A percentile compares a stretch with the other conserved stretches of the same genome.
Evolutionary conservation across 2,329 filamentous ascomycete species (phyloP).

Genomic region (Aciculosporium take): DNA sequence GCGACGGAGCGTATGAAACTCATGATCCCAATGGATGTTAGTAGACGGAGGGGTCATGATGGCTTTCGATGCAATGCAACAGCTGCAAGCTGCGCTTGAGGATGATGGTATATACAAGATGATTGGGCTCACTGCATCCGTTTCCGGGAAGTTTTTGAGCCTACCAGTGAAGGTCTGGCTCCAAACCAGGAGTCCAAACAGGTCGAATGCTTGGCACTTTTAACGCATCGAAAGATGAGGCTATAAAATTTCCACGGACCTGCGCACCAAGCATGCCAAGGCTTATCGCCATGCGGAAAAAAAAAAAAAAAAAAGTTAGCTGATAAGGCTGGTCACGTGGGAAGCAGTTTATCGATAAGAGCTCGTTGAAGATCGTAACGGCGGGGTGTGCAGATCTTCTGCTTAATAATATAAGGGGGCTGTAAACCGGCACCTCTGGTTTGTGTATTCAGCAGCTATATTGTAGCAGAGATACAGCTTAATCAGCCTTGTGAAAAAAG

Average conservation of each 20-base stretch:
- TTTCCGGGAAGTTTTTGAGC: not conserved
- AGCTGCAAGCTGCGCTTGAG: slow-evolving; percentile 1
- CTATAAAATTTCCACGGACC: slow-evolving; percentile 12
- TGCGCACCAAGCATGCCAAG: slow-evolving; percentile 1
- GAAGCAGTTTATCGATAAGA: slow-evolving; percentile 13
- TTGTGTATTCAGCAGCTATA: too few relatives aligned
- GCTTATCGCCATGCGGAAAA: slow-evolving; percentile 10
- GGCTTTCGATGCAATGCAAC: slow-evolving; percentile 1
- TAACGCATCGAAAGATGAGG: slow-evolving; percentile 13
- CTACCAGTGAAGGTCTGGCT: not conserved
- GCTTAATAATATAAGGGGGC: too few relatives aligned
- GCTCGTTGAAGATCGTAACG: not conserved
- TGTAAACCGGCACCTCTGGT: too few relatives aligned
- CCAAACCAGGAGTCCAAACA: not conserved
- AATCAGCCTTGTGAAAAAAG: too few relatives aligned
- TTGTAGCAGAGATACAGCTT: too few relatives aligned
- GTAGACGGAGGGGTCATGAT: slow-evolving; percentile 45
- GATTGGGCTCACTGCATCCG: not conserved
- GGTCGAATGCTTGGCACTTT: slow-evolving; percentile 4
- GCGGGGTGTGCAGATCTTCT: not conserved
- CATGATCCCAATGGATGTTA: slow-evolving; percentile 63
- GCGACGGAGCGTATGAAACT: slow-evolving; percentile 73
- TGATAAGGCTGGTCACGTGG: slow-evolving; percentile 15
- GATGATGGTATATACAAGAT: not conserved
- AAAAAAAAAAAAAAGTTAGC: slow-evolving; percentile 20